These are phyloP conservation scores for Aspergillus phoenicis DNA, from an alignment of 2,329 filamentous ascomycete species.

Conservation along the genomic window DNA sequence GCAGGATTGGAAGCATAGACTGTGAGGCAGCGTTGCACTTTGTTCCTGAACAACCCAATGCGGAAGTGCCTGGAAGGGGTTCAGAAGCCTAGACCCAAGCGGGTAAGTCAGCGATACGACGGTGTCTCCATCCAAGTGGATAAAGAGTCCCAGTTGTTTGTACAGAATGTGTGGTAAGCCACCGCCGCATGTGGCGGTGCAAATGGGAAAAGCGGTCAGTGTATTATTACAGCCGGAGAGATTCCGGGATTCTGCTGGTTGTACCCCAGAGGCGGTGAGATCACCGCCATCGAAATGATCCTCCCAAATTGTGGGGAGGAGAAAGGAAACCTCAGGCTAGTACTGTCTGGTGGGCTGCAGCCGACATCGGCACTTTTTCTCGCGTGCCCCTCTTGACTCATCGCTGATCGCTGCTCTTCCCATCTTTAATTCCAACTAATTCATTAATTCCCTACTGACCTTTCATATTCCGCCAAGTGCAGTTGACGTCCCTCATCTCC, in stretches of 20 bases:
- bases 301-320: too few relatives aligned
- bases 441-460: not conserved
- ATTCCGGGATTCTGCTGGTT: too few relatives aligned
- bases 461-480: not conserved
- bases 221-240: not conserved
- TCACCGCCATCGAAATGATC: too few relatives aligned
- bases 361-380: slow-evolving; percentile 10
- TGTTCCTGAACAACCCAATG: slow-evolving; percentile 1
- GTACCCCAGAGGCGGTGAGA: too few relatives aligned
- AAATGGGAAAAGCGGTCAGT: not conserved
- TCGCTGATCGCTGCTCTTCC: slow-evolving; percentile 1
- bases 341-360: not conserved
- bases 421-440: not conserved
- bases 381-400: slow-evolving; percentile 11
- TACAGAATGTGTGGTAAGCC: not conserved
- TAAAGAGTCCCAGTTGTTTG: not conserved
- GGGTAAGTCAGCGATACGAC: not conserved
- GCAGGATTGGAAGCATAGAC: not conserved
- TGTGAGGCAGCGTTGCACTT: not conserved
- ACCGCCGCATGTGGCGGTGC: not conserved
- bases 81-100: slow-evolving; percentile 1
- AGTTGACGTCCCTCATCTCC: not conserved
- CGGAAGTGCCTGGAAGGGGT: not conserved
- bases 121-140: too few relatives aligned
- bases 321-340: not conserved